Evolutionary conservation across 768 basidiomycete genomes (phyloP).

Genomic region (Tricholoma terreum): DNA sequence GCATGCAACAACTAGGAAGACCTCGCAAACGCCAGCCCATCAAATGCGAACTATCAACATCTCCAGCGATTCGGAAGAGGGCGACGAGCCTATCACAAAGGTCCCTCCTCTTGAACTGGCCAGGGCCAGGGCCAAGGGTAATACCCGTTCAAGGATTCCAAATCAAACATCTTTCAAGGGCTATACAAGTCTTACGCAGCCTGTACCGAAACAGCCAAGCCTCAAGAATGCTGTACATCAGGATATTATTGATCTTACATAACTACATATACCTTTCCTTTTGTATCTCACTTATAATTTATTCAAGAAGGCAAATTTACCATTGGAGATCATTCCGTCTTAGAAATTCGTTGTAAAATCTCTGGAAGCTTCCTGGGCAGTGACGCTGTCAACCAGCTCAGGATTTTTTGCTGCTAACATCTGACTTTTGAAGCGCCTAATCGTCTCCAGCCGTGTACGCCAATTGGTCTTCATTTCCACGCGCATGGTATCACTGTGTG

Average conservation of each 20-base stretch:
- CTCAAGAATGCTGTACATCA: neutral
- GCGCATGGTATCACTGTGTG: constrained; percentile 63
- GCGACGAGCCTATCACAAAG: neutral
- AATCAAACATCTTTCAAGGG: constrained; percentile 7
- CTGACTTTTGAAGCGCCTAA: constrained; percentile 63
- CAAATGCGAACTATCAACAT: constrained; percentile 30
- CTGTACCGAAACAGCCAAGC: neutral
- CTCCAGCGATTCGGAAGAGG: constrained; percentile 36
- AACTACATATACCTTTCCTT: neutral
- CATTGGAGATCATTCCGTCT: neutral
- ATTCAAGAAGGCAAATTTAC: too few relatives aligned
- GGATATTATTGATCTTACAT: constrained; percentile 17
- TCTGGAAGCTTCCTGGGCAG: constrained; percentile 49
- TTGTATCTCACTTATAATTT: neutral
- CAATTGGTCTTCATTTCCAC: constrained; percentile 89
- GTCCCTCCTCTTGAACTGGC: constrained; percentile 13
- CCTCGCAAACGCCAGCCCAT: neutral
- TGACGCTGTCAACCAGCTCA: constrained; percentile 38
- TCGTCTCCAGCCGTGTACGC: constrained; percentile 75
- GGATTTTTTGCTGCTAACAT: constrained; percentile 25
- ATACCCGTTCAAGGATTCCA: neutral
- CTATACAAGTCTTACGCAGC: neutral
- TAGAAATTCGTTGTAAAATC: constrained; percentile 59
- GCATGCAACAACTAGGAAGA: neutral
- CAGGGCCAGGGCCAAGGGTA: constrained; percentile 9